phyloP scores from a whole-genome alignment of 1,284 basidiomycete species.

The Cryptococcus maquisensis region DNA sequence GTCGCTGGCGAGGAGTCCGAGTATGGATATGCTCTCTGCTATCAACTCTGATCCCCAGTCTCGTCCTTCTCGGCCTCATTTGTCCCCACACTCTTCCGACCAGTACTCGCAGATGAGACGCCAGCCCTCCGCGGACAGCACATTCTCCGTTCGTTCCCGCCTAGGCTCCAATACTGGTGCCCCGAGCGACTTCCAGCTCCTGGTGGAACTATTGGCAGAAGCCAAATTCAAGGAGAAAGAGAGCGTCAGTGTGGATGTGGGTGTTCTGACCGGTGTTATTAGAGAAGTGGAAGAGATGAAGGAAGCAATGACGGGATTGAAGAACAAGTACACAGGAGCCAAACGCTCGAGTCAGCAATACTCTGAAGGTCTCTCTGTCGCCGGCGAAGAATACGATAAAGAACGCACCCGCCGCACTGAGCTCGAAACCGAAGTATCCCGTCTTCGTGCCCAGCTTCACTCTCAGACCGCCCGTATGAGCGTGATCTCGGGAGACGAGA shows the following conservation, averaged over 20 bases:
- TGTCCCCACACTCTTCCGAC: slow-evolving; percentile 25
- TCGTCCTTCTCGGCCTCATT: slow-evolving; percentile 18
- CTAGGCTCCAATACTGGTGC: slow-evolving; percentile 25
- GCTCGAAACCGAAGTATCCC: slow-evolving; percentile 84
- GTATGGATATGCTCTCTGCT: slow-evolving; percentile 20
- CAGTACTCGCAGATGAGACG: slow-evolving; percentile 26
- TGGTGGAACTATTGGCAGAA: slow-evolving; percentile 54
- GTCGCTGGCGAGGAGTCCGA: slow-evolving; percentile 20
- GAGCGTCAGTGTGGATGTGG: slow-evolving; percentile 68
- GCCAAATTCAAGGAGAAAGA: slow-evolving; percentile 62
- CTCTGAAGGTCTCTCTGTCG: slow-evolving; percentile 84
- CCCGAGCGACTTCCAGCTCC: slow-evolving; percentile 9
- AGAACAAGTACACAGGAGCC: slow-evolving; percentile 73
- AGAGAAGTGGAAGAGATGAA: slow-evolving; percentile 64
- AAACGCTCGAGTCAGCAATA: slow-evolving; percentile 86
- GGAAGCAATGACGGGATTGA: slow-evolving; percentile 63
- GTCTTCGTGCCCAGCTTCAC: slow-evolving; percentile 75
- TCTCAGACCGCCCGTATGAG: slow-evolving; percentile 84
- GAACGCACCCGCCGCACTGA: slow-evolving; percentile 82
- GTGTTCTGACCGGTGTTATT: slow-evolving; percentile 69
- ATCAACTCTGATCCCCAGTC: slow-evolving; percentile 10
- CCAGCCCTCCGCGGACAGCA: slow-evolving; percentile 40
- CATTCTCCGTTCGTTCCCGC: slow-evolving; percentile 26
- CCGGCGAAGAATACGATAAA: slow-evolving; percentile 87
- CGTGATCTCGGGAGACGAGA: slow-evolving; percentile 71